Evolutionary conservation across 495 filamentous ascomycete genomes (phyloP), one percentile per base, ranked within the genome.

Genomic region (Penicillium taxi): DNA sequence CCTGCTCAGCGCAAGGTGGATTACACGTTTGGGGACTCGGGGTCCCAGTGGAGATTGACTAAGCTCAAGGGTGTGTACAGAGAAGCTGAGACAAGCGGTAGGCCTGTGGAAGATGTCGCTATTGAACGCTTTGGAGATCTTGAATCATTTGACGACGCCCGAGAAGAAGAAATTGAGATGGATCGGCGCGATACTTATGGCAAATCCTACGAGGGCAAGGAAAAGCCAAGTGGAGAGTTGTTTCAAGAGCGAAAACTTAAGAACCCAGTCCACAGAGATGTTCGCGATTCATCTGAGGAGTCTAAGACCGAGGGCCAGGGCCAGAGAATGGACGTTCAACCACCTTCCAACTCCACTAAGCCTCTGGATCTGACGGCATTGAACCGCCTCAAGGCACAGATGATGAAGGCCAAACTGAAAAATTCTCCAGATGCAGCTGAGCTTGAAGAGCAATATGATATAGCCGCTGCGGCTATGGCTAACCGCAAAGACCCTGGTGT

Each of bases 31-130:
- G 91, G 91, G 12, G 93, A 99, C 56, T 57, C 75, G 9, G 91
- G 93, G 0, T 85, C 88, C 12, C 73, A 82, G 43, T 99, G 93
- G 90, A 78, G 91, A 29, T 96, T 96, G 90, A 90, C 80, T 21
- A 94, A 86, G 53, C 73, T 99, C 18, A 86, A 82, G 47, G 82
- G 80, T 5, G 81, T 94, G 12, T 94, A 94, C 62, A 74, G 80
- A 33, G 75, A 80, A 37, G 81, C 86, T 0, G 73, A 94, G 47
- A 80, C 90, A 50, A 79, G 66, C 7, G 80, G 80, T 2, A 70
- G 67, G 34, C 25, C 74, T 5, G 66, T 91, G 12, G 89, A 96
- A 17, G 84, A 88, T 18, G 64, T 95, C 36, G 91, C 91, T 1
- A 41, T 81, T 17, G 81, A 93, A 47, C 69, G 84, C 34, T 95